Conservation (phyloP, 1,139 yeast genomes). For the Kurtzmaniella quercitrusa region DNA sequence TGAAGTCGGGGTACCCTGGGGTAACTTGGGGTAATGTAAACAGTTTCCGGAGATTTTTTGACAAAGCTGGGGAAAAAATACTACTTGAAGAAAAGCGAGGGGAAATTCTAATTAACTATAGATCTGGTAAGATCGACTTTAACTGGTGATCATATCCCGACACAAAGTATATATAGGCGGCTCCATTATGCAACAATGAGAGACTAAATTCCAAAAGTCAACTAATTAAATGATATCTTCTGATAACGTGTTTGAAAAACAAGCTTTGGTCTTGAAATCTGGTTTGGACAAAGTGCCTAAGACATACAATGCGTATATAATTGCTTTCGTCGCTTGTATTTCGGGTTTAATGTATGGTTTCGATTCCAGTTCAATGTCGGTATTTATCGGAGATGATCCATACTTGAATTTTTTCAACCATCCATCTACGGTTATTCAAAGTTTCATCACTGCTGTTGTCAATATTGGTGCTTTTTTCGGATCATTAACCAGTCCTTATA, state of each 20-base stretch:
- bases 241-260: neutral
- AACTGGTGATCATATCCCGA: too few species aligned
- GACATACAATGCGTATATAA: slow-evolving; percentile 36
- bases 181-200: too few species aligned
- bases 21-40: too few species aligned
- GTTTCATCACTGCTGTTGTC: slow-evolving; percentile 58
- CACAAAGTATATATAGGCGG: too few species aligned
- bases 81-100: too few species aligned
- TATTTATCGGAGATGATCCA: slow-evolving; percentile 44
- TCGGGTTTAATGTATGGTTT: slow-evolving; percentile 67
- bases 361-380: slow-evolving; percentile 65
- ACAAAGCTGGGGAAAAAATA: too few species aligned
- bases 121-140: too few species aligned
- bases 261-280: slow-evolving; percentile 13
- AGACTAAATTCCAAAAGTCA: too few species aligned
- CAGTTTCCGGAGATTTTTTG: too few species aligned
- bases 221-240: neutral
- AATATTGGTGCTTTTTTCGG: slow-evolving; percentile 59
- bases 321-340: slow-evolving; percentile 46
- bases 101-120: too few species aligned
- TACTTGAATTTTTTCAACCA: slow-evolving; percentile 41
- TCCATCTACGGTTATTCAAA: slow-evolving; percentile 48
- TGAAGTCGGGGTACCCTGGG: too few species aligned
- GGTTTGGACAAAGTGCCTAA: slow-evolving; percentile 40
- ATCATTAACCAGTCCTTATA: slow-evolving; percentile 42